phyloP scores from a whole-genome alignment of 768 basidiomycete genomes.

The Wakefieldia striispora region DNA sequence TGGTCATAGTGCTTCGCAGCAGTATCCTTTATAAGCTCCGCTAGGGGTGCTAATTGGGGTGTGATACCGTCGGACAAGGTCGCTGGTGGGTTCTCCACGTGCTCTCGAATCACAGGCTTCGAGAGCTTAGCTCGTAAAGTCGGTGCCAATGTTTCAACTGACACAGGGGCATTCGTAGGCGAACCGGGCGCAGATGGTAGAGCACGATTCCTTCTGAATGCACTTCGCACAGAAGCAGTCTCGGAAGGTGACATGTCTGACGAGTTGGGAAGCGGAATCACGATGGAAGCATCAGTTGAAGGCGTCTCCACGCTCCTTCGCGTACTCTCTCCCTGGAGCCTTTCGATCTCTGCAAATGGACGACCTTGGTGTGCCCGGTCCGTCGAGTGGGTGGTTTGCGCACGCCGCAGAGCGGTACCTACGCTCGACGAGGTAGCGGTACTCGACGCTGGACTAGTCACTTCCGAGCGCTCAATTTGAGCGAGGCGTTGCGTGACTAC shows the following conservation, averaged over 20 bases:
- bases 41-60: conserved; percentile 26
- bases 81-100: conserved; percentile 14
- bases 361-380: conserved; percentile 10
- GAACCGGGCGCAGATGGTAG: conserved; percentile 6
- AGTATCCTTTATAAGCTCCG: conserved; percentile 34
- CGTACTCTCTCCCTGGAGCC: conserved; percentile 12
- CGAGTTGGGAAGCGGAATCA: conserved; percentile 22
- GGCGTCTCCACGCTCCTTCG: conserved; percentile 7
- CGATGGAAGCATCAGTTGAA: conserved; percentile 23
- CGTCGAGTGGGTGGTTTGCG: conserved; percentile 15
- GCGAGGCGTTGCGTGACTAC: conserved; percentile 67
- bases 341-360: conserved; percentile 26
- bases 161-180: not conserved
- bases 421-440: conserved; percentile 20
- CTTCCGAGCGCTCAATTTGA: conserved; percentile 45
- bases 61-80: conserved; percentile 10
- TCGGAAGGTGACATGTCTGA: conserved; percentile 10
- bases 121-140: conserved; percentile 18
- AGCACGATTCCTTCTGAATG: conserved; percentile 14
- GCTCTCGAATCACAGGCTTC: conserved; percentile 19
- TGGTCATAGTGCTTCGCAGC: conserved; percentile 37
- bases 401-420: conserved; percentile 23
- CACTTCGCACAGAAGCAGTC: conserved; percentile 20
- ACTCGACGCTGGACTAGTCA: conserved; percentile 18
- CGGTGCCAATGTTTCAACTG: not conserved